phyloP scores from a whole-genome alignment of 805 yeast genomes.

The Candida odintsovae region DNA sequence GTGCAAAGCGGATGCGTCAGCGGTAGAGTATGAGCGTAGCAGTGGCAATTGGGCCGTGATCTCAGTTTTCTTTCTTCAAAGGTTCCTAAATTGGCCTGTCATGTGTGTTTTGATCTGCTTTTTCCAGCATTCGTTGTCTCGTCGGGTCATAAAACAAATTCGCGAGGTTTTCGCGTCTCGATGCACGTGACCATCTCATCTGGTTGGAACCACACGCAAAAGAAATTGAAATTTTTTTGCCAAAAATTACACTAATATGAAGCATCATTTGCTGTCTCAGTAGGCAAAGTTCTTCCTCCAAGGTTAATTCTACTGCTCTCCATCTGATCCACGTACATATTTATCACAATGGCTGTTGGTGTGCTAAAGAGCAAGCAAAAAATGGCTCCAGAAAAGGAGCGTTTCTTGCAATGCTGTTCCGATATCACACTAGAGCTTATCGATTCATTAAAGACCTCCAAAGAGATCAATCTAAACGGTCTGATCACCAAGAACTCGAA shows the following conservation, averaged over 20 bases:
- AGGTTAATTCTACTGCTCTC: neutral
- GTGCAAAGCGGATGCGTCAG: too few species aligned
- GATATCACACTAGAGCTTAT: conserved; percentile 87
- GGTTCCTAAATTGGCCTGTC: neutral
- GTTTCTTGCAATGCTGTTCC: conserved; percentile 88
- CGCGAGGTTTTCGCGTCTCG: neutral
- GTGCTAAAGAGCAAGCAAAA: conserved; percentile 46
- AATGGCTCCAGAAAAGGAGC: conserved; percentile 84
- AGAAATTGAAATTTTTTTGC: conserved; percentile 3
- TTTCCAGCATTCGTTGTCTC: neutral
- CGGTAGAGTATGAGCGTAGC: neutral
- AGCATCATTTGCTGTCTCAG: neutral
- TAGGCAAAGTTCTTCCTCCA: neutral
- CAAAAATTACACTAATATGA: neutral
- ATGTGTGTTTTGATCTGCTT: neutral
- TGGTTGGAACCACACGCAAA: conserved; percentile 3
- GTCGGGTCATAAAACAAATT: neutral
- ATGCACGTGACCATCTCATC: conserved; percentile 4
- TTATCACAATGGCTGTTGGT: conserved; percentile 22
- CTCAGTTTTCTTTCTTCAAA: neutral
- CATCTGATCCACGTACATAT: neutral
- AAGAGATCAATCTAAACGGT: conserved; percentile 86
- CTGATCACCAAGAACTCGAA: conserved; percentile 79
- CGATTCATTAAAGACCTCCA: conserved; percentile 63
- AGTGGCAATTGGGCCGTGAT: conserved; percentile 5